phyloP scores from a whole-genome alignment of 2,329 filamentous ascomycete species.

The Claviceps maximensis region DNA sequence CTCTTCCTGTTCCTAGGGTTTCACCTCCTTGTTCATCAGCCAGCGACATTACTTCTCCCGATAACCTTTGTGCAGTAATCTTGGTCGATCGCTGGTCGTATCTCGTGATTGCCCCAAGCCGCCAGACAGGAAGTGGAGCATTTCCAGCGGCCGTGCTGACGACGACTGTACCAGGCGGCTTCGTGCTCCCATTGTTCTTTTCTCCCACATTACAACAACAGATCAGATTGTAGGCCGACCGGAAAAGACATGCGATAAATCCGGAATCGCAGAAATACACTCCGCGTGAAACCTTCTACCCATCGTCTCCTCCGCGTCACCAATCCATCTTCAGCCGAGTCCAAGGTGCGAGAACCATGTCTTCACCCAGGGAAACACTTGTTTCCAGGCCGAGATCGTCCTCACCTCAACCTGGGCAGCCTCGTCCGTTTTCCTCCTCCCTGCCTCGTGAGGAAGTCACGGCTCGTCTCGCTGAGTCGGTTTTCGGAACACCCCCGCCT shows the following conservation, averaged over 20 bases:
- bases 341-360: conserved; percentile 14
- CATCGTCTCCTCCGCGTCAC: not conserved
- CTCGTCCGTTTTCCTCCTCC: conserved; percentile 36
- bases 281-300: not conserved
- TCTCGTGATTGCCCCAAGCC: not conserved
- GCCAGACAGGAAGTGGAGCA: not conserved
- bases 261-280: not conserved
- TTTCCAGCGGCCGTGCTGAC: not conserved
- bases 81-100: not conserved
- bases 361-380: conserved; percentile 24
- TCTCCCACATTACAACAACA: not conserved
- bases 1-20: not conserved
- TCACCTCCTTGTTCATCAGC: not conserved
- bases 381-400: conserved; percentile 29
- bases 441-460: conserved; percentile 45
- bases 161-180: not conserved
- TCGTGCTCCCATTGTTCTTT: not conserved
- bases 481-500: conserved; percentile 29
- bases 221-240: not conserved
- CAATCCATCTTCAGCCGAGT: not conserved
- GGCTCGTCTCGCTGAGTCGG: conserved; percentile 46
- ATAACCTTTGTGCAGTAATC: not conserved
- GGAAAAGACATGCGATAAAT: conserved; percentile 1
- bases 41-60: not conserved
- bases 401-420: conserved; percentile 33